Conservation (phyloP, 495 filamentous ascomycete genomes). For the Tetracladium marchalianum region DNA sequence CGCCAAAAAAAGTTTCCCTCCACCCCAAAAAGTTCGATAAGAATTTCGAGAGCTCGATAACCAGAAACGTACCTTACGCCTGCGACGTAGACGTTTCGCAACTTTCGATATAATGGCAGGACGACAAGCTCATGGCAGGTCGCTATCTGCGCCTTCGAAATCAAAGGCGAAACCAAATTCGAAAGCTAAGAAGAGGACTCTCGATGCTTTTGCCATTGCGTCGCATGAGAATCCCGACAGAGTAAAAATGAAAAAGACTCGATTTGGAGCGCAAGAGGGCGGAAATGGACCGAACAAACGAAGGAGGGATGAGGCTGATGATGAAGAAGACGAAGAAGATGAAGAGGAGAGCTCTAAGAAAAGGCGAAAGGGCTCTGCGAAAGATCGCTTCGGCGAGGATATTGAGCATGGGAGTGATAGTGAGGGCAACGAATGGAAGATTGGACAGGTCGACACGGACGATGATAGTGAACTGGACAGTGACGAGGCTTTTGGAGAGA, state of each 20-base stretch:
- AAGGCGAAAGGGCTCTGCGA: constrained; percentile 26
- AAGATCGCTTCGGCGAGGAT: constrained; percentile 37
- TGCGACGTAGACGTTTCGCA: neutral
- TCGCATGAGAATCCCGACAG: constrained; percentile 45
- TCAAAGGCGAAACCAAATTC: constrained; percentile 40
- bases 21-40: constrained; percentile 8
- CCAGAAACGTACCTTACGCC: neutral
- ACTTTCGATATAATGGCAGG: constrained; percentile 49
- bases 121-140: constrained; percentile 47
- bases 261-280: constrained; percentile 48
- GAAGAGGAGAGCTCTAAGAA: constrained; percentile 40
- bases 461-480: constrained; percentile 81
- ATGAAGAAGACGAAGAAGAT: constrained; percentile 40
- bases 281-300: constrained; percentile 18
- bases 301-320: constrained; percentile 22
- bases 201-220: constrained; percentile 83
- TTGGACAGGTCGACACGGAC: constrained; percentile 64
- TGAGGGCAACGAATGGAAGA: constrained; percentile 80
- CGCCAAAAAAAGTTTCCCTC: constrained; percentile 12
- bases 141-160: constrained; percentile 20
- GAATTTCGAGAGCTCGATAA: too few relatives aligned
- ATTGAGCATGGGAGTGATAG: constrained; percentile 65
- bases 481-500: constrained; percentile 87
- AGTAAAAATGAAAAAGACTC: constrained; percentile 40
- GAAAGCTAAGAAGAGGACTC: constrained; percentile 37